A percentile compares a stretch with the other conserved stretches of the same genome.
phyloP scores from a whole-genome alignment of 2,329 filamentous ascomycete genomes.

The Chaetomiaceae sp. region DNA sequence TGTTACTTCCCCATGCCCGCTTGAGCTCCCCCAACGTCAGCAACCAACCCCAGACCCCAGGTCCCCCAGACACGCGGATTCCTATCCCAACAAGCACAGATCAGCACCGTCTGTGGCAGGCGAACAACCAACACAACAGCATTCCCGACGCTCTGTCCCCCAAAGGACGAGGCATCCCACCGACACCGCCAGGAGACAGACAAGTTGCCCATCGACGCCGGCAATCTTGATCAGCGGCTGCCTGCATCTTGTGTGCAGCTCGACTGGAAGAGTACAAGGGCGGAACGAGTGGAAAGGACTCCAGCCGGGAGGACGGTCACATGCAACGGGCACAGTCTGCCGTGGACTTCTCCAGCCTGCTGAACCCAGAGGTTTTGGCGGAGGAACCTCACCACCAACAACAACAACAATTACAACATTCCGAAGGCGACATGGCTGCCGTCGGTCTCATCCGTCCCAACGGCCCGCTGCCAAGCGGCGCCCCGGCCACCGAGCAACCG shows the following conservation, averaged over 20 bases:
- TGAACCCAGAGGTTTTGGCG: conserved; percentile 51
- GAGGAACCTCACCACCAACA: conserved; percentile 25
- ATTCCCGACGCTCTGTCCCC: background rate
- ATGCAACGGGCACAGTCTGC: conserved; percentile 72
- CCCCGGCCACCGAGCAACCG: conserved; percentile 55
- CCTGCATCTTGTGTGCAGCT: conserved; percentile 21
- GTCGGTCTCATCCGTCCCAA: conserved; percentile 58
- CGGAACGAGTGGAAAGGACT: conserved; percentile 5
- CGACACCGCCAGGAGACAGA: background rate
- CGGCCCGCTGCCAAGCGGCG: conserved; percentile 52
- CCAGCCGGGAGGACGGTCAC: conserved; percentile 44
- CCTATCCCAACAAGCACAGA: background rate
- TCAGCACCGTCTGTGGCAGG: background rate
- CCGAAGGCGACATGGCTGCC: conserved; percentile 35
- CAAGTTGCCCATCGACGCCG: background rate
- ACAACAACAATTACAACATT: conserved; percentile 27
- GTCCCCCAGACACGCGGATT: background rate
- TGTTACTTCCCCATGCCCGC: conserved; percentile 26
- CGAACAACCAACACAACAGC: background rate
- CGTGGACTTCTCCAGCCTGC: conserved; percentile 70
- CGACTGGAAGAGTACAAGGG: conserved; percentile 15
- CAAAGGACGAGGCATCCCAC: background rate
- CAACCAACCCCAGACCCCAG: conserved; percentile 17
- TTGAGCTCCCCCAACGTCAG: conserved; percentile 19
- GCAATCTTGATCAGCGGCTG: conserved; percentile 11